Evolutionary conservation across 2,329 filamentous ascomycete species (phyloP).

Genomic region (Trichoderma pleuroti): DNA sequence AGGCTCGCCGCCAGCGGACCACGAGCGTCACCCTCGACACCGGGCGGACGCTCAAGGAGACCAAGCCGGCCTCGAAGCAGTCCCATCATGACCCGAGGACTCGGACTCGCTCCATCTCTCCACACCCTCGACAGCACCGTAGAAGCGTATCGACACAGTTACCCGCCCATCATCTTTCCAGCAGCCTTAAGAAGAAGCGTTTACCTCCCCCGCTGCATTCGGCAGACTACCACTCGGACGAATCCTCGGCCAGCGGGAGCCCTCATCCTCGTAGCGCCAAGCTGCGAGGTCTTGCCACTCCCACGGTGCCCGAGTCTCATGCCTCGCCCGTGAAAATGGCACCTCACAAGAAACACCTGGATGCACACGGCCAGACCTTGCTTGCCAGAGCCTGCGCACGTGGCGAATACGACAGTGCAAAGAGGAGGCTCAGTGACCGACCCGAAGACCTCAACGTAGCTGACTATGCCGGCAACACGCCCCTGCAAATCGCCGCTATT

Average conservation of each 20-base stretch:
- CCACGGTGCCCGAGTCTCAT: conserved; percentile 55
- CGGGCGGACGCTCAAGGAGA: conserved; percentile 33
- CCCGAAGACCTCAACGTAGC: conserved; percentile 85
- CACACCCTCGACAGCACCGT: conserved; percentile 55
- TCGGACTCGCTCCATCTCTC: conserved; percentile 52
- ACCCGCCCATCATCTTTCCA: conserved; percentile 47
- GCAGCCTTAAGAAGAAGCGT: conserved; percentile 60
- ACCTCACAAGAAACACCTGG: conserved; percentile 79
- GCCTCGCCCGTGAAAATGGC: conserved; percentile 64
- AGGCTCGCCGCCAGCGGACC: conserved; percentile 51
- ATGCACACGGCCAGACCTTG: conserved; percentile 87
- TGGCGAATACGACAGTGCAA: conserved; percentile 76
- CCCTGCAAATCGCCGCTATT: conserved; percentile 86
- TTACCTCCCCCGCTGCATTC: conserved; percentile 59
- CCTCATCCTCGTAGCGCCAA: conserved; percentile 58
- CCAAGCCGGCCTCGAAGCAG: conserved; percentile 32
- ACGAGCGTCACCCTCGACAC: conserved; percentile 42
- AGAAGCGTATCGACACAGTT: conserved; percentile 64
- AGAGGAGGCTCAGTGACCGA: conserved; percentile 69
- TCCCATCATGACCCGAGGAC: conserved; percentile 31
- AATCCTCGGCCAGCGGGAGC: conserved; percentile 59
- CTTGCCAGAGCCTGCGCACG: conserved; percentile 86
- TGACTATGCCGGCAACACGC: conserved; percentile 95
- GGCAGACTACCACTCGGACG: conserved; percentile 64
- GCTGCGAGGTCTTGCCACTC: conserved; percentile 53